Percentiles rank a stretch among this genome's conserved stretches.
phyloP scores from a whole-genome alignment of 1,284 basidiomycete species.

The Tranzscheliella williamsii region DNA sequence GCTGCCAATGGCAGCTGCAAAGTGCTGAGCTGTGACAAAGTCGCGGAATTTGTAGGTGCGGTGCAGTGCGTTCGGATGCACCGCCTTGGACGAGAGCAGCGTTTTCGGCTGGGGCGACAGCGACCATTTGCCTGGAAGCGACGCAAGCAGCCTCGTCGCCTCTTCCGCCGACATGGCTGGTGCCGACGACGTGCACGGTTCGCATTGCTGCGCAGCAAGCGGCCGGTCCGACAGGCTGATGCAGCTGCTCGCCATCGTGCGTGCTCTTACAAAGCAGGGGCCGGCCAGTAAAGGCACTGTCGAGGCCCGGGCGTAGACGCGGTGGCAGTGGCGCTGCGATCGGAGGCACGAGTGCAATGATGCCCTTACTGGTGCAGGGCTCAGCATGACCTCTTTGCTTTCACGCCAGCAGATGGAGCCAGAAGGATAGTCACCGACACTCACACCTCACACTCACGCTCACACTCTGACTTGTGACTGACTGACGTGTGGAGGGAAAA shows the following conservation, averaged over 20 bases:
- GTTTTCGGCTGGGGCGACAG: conserved; percentile 39
- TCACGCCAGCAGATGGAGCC: too few relatives aligned
- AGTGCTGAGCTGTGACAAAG: conserved; percentile 42
- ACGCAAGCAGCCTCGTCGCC: conserved; percentile 13
- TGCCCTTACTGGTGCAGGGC: too few relatives aligned
- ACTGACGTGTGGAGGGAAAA: too few relatives aligned
- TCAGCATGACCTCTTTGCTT: too few relatives aligned
- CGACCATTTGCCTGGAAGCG: conserved; percentile 37
- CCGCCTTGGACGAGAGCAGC: conserved; percentile 6
- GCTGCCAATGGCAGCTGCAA: conserved; percentile 37
- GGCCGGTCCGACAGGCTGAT: neutral
- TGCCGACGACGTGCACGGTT: conserved; percentile 19
- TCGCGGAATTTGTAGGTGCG: conserved; percentile 52
- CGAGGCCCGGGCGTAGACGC: too few relatives aligned
- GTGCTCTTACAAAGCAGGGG: neutral
- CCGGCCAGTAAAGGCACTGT: too few relatives aligned
- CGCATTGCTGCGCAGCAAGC: conserved; percentile 19
- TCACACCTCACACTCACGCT: too few relatives aligned
- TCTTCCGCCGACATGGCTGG: conserved; percentile 12
- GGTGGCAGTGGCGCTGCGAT: too few relatives aligned
- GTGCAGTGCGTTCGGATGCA: conserved; percentile 36
- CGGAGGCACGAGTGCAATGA: too few relatives aligned
- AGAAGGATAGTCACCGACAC: too few relatives aligned
- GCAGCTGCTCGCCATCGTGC: neutral
- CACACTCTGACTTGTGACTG: too few relatives aligned